Evolutionary conservation across 2,329 filamentous ascomycete species (phyloP).

Genomic region (Ophiostoma sp.): DNA sequence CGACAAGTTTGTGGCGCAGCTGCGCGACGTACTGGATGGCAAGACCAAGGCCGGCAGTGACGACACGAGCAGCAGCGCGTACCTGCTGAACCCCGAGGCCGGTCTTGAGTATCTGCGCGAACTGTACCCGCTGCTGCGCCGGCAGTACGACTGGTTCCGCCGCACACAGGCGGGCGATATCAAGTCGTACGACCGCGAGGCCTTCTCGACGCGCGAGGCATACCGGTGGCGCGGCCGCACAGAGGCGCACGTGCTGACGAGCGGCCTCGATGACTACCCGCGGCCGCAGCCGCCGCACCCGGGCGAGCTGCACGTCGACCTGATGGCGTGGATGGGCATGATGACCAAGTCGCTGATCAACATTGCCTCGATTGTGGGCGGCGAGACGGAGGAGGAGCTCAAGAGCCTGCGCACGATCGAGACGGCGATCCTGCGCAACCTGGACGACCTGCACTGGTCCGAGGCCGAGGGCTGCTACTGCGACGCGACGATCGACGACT

Average conservation of each 20-base stretch:
- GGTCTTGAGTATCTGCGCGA: slow-evolving; percentile 66
- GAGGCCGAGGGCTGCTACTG: slow-evolving; percentile 77
- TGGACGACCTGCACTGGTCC: slow-evolving; percentile 92
- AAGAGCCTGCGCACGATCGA: slow-evolving; percentile 65
- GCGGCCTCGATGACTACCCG: slow-evolving; percentile 93
- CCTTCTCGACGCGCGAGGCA: slow-evolving; percentile 81
- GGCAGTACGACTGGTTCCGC: slow-evolving; percentile 92
- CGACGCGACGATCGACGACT: slow-evolving; percentile 91
- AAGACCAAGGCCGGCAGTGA: slow-evolving; percentile 37
- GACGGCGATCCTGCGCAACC: slow-evolving; percentile 73
- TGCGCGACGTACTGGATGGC: slow-evolving; percentile 51
- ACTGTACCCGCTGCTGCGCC: slow-evolving; percentile 80
- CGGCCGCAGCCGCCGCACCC: slow-evolving; percentile 90
- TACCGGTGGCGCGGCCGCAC: slow-evolving; percentile 95
- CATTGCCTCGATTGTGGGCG: slow-evolving; percentile 69
- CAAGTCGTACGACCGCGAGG: slow-evolving; percentile 82
- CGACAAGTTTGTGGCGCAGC: slow-evolving; percentile 74
- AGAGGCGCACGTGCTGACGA: slow-evolving; percentile 80
- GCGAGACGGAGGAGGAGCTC: slow-evolving; percentile 57
- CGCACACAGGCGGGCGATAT: slow-evolving; percentile 86
- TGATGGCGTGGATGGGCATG: slow-evolving; percentile 96
- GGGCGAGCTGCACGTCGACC: slow-evolving; percentile 88
- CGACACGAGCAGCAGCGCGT: slow-evolving; percentile 50
- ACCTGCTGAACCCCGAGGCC: slow-evolving; percentile 61
- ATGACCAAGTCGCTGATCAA: slow-evolving; percentile 82